Conservation (phyloP, 2,329 filamentous ascomycete species). For the Saccharata proteae region DNA sequence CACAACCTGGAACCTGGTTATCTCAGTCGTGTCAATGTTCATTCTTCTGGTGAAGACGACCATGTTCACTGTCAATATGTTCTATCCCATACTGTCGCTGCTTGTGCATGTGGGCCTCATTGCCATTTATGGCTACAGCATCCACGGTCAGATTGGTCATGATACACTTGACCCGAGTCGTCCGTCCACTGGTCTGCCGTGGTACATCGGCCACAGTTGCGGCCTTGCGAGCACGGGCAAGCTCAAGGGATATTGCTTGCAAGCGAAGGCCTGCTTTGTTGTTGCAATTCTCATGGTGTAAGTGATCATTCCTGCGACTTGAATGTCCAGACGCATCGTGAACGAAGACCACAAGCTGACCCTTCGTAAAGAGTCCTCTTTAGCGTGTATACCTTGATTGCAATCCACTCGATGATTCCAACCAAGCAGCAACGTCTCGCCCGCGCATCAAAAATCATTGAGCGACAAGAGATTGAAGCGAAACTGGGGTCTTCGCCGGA, state of each 20-base stretch:
- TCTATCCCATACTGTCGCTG: slow-evolving; percentile 52
- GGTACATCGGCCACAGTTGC: slow-evolving; percentile 66
- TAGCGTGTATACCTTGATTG: slow-evolving; percentile 45
- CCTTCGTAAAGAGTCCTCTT: slow-evolving; percentile 42
- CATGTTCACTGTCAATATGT: slow-evolving; percentile 58
- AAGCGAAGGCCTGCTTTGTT: slow-evolving; percentile 57
- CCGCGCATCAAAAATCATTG: slow-evolving; percentile 21
- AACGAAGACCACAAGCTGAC: neutral
- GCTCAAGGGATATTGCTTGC: slow-evolving; percentile 46
- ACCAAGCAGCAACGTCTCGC: slow-evolving; percentile 18
- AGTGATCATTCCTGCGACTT: slow-evolving; percentile 28
- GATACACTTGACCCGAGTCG: slow-evolving; percentile 57
- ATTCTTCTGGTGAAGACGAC: slow-evolving; percentile 60
- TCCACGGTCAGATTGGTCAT: slow-evolving; percentile 60
- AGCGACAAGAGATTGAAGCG: slow-evolving; percentile 19
- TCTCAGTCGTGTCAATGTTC: slow-evolving; percentile 65
- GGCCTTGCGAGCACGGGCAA: slow-evolving; percentile 44
- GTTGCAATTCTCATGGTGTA: slow-evolving; percentile 57
- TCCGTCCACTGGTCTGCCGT: slow-evolving; percentile 50
- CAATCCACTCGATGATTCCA: slow-evolving; percentile 43
- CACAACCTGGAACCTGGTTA: slow-evolving; percentile 64
- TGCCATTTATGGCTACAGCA: slow-evolving; percentile 51
- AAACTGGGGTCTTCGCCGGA: slow-evolving; percentile 3
- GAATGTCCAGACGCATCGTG: too few relatives aligned
- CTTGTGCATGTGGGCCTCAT: slow-evolving; percentile 46